Evolutionary conservation across 2,329 filamentous ascomycete species (phyloP).

Genomic region (Neofusicoccum cordaticola): DNA sequence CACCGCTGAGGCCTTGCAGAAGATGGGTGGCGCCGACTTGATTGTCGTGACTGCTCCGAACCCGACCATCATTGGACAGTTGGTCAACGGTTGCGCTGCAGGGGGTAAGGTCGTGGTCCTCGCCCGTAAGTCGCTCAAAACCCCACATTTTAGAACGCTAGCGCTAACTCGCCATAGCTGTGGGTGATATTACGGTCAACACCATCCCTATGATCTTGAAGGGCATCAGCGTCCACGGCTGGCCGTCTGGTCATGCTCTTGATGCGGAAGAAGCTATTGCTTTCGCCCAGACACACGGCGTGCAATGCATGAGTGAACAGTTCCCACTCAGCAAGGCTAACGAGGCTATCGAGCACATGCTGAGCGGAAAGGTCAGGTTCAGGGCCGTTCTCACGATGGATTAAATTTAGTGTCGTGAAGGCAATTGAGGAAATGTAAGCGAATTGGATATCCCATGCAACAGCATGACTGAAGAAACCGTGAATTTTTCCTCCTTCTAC

Average conservation of each 20-base stretch:
- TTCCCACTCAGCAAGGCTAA: conserved; percentile 52
- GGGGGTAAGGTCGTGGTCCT: conserved; percentile 61
- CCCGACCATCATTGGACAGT: conserved; percentile 51
- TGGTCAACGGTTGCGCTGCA: conserved; percentile 54
- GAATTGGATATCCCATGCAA: too few relatives aligned
- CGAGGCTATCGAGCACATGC: conserved; percentile 51
- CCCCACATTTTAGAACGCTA: neutral
- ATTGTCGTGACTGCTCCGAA: conserved; percentile 65
- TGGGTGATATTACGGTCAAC: conserved; percentile 45
- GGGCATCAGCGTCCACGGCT: conserved; percentile 49
- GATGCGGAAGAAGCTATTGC: conserved; percentile 54
- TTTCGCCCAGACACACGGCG: conserved; percentile 47
- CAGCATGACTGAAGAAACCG: too few relatives aligned
- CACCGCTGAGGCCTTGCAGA: conserved; percentile 48
- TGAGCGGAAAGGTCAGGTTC: conserved; percentile 50
- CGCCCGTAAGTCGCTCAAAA: conserved; percentile 37
- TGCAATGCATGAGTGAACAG: conserved; percentile 54
- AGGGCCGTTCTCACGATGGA: conserved; percentile 51
- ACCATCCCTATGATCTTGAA: conserved; percentile 46
- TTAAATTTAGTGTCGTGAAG: conserved; percentile 21
- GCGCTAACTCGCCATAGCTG: conserved; percentile 28
- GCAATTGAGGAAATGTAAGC: too few relatives aligned
- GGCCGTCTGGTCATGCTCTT: conserved; percentile 53
- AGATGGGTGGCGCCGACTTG: conserved; percentile 60
- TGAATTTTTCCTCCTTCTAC: neutral